phyloP scores from a whole-genome alignment of 495 filamentous ascomycete species.

The Neurospora hispaniola region DNA sequence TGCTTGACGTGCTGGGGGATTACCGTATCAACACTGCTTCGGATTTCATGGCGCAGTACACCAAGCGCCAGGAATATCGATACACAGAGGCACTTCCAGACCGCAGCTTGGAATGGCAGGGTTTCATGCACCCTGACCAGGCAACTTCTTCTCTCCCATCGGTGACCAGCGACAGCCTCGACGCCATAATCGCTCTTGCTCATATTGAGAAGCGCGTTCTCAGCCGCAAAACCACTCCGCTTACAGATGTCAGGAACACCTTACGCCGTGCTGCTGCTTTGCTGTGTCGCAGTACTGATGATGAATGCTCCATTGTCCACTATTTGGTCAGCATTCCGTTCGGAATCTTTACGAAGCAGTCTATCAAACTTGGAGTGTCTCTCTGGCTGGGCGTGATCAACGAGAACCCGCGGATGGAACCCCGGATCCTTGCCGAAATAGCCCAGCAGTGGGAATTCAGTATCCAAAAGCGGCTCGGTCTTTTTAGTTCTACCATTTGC shows the following conservation, averaged over 20 bases:
- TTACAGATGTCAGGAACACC: constrained; percentile 65
- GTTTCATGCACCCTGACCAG: constrained; percentile 41
- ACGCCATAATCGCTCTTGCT: constrained; percentile 48
- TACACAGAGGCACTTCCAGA: constrained; percentile 61
- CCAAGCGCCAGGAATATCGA: constrained; percentile 89
- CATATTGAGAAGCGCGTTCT: constrained; percentile 59
- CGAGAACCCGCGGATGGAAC: constrained; percentile 81
- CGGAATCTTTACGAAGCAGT: constrained; percentile 81
- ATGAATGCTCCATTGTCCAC: constrained; percentile 66
- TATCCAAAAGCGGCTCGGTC: constrained; percentile 59
- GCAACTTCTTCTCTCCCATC: constrained; percentile 30
- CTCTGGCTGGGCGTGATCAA: constrained; percentile 95
- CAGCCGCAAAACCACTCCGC: constrained; percentile 53
- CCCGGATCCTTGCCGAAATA: constrained; percentile 72
- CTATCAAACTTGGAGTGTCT: constrained; percentile 88
- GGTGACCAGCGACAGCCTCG: constrained; percentile 38
- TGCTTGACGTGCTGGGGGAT: constrained; percentile 60
- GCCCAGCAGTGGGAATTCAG: constrained; percentile 78
- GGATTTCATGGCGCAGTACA: constrained; percentile 93
- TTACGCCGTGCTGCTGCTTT: constrained; percentile 75
- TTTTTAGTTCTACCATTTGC: constrained; percentile 70
- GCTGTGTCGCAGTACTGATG: constrained; percentile 61
- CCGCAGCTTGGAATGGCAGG: constrained; percentile 50
- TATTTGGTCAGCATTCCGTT: constrained; percentile 89
- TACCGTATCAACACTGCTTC: constrained; percentile 79